Evolutionary conservation across 2,329 filamentous ascomycete genomes (phyloP), one percentile per base, ranked within the genome.

Genomic region (Penicillium sp.): DNA sequence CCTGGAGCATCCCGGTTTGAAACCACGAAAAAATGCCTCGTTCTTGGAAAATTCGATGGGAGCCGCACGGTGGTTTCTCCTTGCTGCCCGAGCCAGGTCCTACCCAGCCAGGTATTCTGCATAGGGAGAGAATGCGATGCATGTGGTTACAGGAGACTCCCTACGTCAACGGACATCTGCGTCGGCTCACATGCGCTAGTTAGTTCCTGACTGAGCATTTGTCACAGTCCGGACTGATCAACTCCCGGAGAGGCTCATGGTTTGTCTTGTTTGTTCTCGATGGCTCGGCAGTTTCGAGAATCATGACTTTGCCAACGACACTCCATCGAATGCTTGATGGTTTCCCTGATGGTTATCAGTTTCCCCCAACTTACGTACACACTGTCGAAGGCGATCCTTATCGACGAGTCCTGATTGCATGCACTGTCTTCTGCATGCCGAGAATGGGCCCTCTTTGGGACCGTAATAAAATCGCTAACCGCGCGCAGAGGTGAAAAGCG

Each of bases 71-170:
- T 19, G 19, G 29, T 44, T 5, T 30, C 55, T 47, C 46, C 46
- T 57, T 57, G 47, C 46, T 57, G 55, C 47, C 50, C 46, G 26
- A 57, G n/a, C 47, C 46, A 19, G 50, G 21, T 44, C 55, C 45
- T 50, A 21, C 55, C 35, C 17, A 48, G 49, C 49, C 17, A 49
- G 41, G 35, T 35, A 57, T 50, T 57, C 30, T 31, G 55, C 55
- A 30, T 41, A 15, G 45, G 21, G 21, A 49, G 17, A 49, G 13
- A 41, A 41, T 29, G 31, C 26, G 15, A 7, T 50, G 35, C 13
- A 30, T 50, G 30, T 44, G 21, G 46, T 31, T 44, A 44, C 35
- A 17, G 26, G 11, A 26, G 19, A 13, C 46, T 23, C 44, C 21
- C 46, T 23, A 29, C 46, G 21, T 26, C 46, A 48, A 21, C 21